Base-by-base conservation (phyloP, 2,329 filamentous ascomycete species). In the Geoglossum cookeanum region DNA sequence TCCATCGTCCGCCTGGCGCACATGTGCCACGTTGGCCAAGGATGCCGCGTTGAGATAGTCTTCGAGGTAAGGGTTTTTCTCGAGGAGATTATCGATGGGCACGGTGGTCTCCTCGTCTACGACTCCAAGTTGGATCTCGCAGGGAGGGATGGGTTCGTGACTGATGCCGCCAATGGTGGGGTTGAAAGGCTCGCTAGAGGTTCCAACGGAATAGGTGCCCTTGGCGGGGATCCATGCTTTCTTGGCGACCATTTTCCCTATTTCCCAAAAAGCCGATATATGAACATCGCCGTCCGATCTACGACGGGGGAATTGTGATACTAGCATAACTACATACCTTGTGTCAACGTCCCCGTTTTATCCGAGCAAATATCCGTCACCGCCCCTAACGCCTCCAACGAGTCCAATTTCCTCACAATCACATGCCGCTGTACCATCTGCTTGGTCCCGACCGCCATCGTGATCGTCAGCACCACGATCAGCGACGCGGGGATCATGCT, bases 291-390 rank as follows among this genome's bases (percentile, higher is more conserved):
- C n/a, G n/a, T n/a, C n/a, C n/a, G n/a, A n/a, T n/a, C n/a, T n/a
- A n/a, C n/a, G n/a, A n/a, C n/a, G n/a, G n/a, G n/a, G n/a, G n/a
- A n/a, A n/a, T n/a, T n/a, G n/a, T n/a, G n/a, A n/a, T n/a, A n/a
- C n/a, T n/a, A n/a, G n/a, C n/a, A n/a, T n/a, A n/a, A n/a, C n/a
- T n/a, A 37, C 33, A 37, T 37, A 37, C 33, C 77, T 64, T 80
- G 77, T 0, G 78, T 80, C 30, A 81, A 68, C 3, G 81, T 84
- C 45, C 81, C 80, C 3, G 81, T 85, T 70, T 84, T 84, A 72
- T 84, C 81, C 42, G 80, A 83, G 68, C 81, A 84, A 60, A 85
- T 81, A 61, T 82, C 79, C 60, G 78, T 81, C 35, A 83, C 78
- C 55, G 76, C 79, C 42, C 80, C 80, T 1, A 83, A 71, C 4